Percentiles rank a stretch among this genome's conserved stretches.
phyloP scores from a whole-genome alignment of 768 basidiomycete species.

The Hypholoma sublateritium region DNA sequence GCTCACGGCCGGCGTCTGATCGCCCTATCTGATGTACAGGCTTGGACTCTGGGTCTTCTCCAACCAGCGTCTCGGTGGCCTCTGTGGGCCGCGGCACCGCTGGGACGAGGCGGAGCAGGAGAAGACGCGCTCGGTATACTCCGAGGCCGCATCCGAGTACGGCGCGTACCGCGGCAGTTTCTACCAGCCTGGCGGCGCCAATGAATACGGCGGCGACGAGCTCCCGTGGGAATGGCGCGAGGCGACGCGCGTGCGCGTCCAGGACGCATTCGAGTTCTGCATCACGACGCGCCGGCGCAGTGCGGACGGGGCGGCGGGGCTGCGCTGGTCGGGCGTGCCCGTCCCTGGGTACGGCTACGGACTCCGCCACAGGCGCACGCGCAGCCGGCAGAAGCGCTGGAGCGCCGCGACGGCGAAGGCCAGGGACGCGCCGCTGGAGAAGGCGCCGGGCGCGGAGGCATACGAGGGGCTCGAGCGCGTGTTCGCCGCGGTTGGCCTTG shows the following conservation, averaged over 20 bases:
- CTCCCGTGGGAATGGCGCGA: constrained; percentile 83
- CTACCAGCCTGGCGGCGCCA: constrained; percentile 12
- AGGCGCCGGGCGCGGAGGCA: constrained; percentile 24
- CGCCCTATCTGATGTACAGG: constrained; percentile 33
- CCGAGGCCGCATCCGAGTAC: constrained; percentile 45
- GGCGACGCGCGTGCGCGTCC: constrained; percentile 65
- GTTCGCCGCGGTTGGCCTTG: constrained; percentile 56
- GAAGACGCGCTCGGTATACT: constrained; percentile 51
- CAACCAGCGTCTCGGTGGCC: constrained; percentile 74
- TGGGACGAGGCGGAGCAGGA: constrained; percentile 83
- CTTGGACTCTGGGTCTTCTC: constrained; percentile 79
- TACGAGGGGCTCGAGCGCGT: constrained; percentile 60
- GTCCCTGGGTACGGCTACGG: constrained; percentile 18
- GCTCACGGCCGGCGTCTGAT: background rate
- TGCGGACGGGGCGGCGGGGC: constrained; percentile 15
- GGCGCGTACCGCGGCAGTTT: constrained; percentile 19
- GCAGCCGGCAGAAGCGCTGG: constrained; percentile 20
- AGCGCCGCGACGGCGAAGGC: constrained; percentile 28
- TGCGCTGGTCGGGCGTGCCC: constrained; percentile 29
- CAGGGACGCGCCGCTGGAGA: constrained; percentile 21
- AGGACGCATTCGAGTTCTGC: constrained; percentile 84
- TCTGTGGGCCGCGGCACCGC: constrained; percentile 79
- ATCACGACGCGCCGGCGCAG: constrained; percentile 30
- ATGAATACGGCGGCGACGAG: constrained; percentile 36
- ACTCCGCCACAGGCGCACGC: constrained; percentile 1